Percentiles rank a stretch among this genome's conserved stretches.
These are phyloP conservation scores for Boletus hoseneyae DNA, from an alignment of 1,284 basidiomycete genomes.

Conservation along the genomic window DNA sequence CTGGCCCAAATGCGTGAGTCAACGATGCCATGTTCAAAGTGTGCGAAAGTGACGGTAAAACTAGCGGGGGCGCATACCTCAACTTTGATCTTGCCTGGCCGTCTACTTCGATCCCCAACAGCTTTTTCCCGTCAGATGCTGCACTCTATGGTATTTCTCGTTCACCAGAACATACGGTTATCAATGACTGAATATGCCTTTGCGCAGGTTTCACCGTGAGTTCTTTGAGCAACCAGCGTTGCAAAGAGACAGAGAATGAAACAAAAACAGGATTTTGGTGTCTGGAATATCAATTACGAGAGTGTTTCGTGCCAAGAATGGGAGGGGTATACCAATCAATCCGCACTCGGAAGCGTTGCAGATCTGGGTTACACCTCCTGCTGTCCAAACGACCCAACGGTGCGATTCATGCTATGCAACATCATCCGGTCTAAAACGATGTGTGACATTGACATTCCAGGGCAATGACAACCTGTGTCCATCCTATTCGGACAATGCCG, in stretches of 20 bases:
- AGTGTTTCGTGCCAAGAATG: slow-evolving; percentile 60
- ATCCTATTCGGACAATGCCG: slow-evolving; percentile 67
- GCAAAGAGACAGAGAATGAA: background rate
- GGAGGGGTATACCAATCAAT: slow-evolving; percentile 55
- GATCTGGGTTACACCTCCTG: slow-evolving; percentile 57
- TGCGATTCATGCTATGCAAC: slow-evolving; percentile 29
- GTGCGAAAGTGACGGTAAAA: background rate
- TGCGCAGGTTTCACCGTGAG: slow-evolving; percentile 43
- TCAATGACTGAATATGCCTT: slow-evolving; percentile 3
- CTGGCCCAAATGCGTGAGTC: slow-evolving; percentile 58
- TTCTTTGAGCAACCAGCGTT: background rate
- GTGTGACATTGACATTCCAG: slow-evolving; percentile 34
- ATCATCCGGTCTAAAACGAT: slow-evolving; percentile 1
- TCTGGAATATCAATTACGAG: slow-evolving; percentile 76
- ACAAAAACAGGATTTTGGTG: slow-evolving; percentile 64
- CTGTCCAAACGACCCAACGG: slow-evolving; percentile 65
- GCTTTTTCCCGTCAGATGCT: slow-evolving; percentile 70
- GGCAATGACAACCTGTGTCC: slow-evolving; percentile 58
- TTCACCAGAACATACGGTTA: background rate
- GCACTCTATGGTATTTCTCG: slow-evolving; percentile 49
- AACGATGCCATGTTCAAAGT: background rate
- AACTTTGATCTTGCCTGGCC: slow-evolving; percentile 80
- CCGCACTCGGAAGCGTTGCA: slow-evolving; percentile 62
- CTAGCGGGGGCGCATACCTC: slow-evolving; percentile 59
- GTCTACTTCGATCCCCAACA: slow-evolving; percentile 60